Base-by-base conservation (phyloP, 208 protist genomes). In the Novymonas esmeraldas region DNA sequence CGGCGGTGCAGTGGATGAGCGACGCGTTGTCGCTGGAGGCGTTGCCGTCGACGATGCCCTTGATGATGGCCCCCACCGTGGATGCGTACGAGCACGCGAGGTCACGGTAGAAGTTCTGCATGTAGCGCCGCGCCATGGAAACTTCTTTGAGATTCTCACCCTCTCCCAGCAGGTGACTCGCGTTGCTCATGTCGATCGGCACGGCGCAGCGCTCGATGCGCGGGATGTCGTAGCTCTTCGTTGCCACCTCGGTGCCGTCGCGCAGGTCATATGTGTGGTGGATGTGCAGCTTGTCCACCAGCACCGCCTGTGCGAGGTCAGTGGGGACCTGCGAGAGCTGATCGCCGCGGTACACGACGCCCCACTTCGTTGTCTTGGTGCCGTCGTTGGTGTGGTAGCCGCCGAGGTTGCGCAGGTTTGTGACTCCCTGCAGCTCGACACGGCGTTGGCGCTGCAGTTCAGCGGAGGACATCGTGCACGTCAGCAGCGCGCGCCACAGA, bases 1-100 rank as follows among this genome's bases (percentile, higher is more conserved):
- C 79, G 28, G 79, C 77, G 2, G 79, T 82, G 76, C 79, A 85
- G 71, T 85, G 79, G 22, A 85, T 48, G 28, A 82, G 46, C 26
- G 56, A 29, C 16, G 77, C 71, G 36, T 67, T 75, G 42, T 78
- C 56, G 0, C 70, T 16, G 14, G 64, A 66, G 22, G 57, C 20
- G 16, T 64, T 57, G 36, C 55, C 55, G 29, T 28, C 38, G 14
- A 83, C 24, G 29, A 83, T 59, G 10, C 52, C 60, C 46, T 73
- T 70, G n/a, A 83, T 48, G 18, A 83, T 34, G 11, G 45, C 24
- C 9, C 78, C 78, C 26, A 74, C 45, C 22, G 60, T 70, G 5
- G 13, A n/a, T 7, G 48, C 55, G 41, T 48, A 59, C 6, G 16
- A 5, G 4, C 38, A 45, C 38, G 64, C 58, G 55, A 82, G 73